Percentiles rank a stretch among this genome's conserved stretches.
Conservation (phyloP, 805 yeast genomes). For the Metschnikowia baotianmanensis region DNA sequence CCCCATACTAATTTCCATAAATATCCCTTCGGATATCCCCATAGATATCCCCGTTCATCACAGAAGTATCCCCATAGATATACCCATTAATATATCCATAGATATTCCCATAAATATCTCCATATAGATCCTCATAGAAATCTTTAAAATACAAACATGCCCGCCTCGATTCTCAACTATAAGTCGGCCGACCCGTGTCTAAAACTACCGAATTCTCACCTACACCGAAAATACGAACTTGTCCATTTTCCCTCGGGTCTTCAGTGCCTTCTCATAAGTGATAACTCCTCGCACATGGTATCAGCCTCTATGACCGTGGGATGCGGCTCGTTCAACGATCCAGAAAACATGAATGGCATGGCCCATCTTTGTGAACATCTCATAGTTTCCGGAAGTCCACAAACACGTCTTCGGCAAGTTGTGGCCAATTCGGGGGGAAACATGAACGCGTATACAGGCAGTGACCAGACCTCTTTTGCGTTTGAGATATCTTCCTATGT, state of each 20-base stretch:
- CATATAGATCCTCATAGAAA: too few species aligned
- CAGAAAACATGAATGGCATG: constrained; percentile 65
- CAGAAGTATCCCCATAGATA: too few species aligned
- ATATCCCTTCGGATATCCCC: too few species aligned
- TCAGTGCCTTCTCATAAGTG: constrained; percentile 66
- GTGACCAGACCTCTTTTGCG: constrained; percentile 62
- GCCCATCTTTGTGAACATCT: constrained; percentile 91
- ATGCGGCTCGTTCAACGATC: constrained; percentile 81
- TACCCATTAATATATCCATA: too few species aligned
- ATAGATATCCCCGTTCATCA: too few species aligned
- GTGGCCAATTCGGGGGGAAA: constrained; percentile 57
- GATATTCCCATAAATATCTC: too few species aligned
- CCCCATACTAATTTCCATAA: too few species aligned
- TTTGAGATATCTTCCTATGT: constrained; percentile 56
- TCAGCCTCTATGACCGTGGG: constrained; percentile 74
- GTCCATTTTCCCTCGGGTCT: constrained; percentile 67
- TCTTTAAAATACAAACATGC: constrained; percentile 1
- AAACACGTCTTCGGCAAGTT: constrained; percentile 40
- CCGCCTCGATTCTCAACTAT: constrained; percentile 5
- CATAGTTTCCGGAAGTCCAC: constrained; percentile 39
- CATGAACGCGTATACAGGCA: constrained; percentile 67
- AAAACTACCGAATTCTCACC: constrained; percentile 32
- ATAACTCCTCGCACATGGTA: constrained; percentile 61
- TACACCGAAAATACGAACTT: constrained; percentile 41
- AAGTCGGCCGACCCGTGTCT: constrained; percentile 6